Evolutionary conservation across 768 basidiomycete genomes (phyloP), one percentile per base, ranked within the genome.

Genomic region (Boletellus sp.): DNA sequence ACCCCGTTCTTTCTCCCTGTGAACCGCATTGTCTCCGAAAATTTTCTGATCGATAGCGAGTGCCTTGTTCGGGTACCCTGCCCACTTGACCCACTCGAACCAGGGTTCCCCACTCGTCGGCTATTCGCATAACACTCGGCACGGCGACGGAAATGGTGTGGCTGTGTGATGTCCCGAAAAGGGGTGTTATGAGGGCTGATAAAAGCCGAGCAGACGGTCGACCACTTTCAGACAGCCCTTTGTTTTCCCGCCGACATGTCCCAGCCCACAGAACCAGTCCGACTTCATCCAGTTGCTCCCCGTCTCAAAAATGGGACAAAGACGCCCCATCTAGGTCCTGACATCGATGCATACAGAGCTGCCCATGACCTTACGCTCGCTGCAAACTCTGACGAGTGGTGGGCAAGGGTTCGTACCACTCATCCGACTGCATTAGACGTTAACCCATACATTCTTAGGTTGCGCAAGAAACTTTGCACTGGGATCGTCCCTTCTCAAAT

Each of bases 401-500:
- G 94, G 94, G 80, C 80, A 37, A 81, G 86, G 78, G 90, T 85
- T 33, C n/a, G 58, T 53, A 31, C 17, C 44, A 10, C 12, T 3
- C 1, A 26, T 46, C 45, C 15, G 23, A 40, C 22, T 3, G 6
- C n/a, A 31, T 47, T 20, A 28, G 22, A 2, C 4, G 42, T 40
- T 4, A 16, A 52, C 34, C 8, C 13, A 11, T 2, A 8, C 16
- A 1, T 15, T 48, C 16, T 16, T 48, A 88, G 84, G 70, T 76
- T 57, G 94, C 95, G 1, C 75, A 77, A 51, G 81, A 92, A 51
- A 82, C 79, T 34, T 72, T 96, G 28, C 74, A 90, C 70, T 94
- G 92, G 93, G 83, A 94, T 67, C 79, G 85, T 28, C 90, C 90
- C 11, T 97, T 96, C 79, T 76, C 83, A 53, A 93, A 84, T 22